Conservation (phyloP, 1,284 basidiomycete genomes). For the Ceratobasidium sp. region DNA sequence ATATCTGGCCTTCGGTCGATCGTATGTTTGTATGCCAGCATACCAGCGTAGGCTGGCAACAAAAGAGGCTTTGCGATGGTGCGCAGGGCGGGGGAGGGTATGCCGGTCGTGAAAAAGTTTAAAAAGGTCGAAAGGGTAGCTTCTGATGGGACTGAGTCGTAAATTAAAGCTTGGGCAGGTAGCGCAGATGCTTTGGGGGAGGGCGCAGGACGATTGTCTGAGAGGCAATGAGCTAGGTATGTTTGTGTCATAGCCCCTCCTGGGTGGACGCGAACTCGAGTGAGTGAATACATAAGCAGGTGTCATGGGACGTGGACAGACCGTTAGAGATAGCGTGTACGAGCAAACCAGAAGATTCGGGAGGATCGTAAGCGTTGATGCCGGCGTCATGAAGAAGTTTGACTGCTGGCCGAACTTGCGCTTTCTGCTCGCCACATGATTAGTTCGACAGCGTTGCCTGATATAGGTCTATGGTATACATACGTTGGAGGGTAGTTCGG, state of each 20-base stretch:
- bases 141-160: too few relatives aligned
- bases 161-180: too few relatives aligned
- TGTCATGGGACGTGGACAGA: background rate
- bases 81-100: too few relatives aligned
- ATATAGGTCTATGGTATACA: background rate
- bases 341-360: conserved; percentile 20
- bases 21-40: background rate
- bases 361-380: conserved; percentile 5
- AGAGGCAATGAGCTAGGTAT: conserved; percentile 11
- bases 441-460: background rate
- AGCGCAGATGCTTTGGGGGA: too few relatives aligned
- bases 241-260: conserved; percentile 23
- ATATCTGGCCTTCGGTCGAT: background rate
- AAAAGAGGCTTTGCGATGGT: background rate
- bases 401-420: conserved; percentile 7
- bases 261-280: background rate
- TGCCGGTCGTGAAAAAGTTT: too few relatives aligned
- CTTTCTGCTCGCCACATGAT: background rate
- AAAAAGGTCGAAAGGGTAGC: too few relatives aligned
- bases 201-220: too few relatives aligned
- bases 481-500: conserved; percentile 1
- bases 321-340: conserved; percentile 31
- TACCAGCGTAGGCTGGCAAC: background rate
- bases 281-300: too few relatives aligned
- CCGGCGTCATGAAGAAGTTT: conserved; percentile 31